Conservation (phyloP, 805 yeast species). For the Pichia cabralensis region DNA sequence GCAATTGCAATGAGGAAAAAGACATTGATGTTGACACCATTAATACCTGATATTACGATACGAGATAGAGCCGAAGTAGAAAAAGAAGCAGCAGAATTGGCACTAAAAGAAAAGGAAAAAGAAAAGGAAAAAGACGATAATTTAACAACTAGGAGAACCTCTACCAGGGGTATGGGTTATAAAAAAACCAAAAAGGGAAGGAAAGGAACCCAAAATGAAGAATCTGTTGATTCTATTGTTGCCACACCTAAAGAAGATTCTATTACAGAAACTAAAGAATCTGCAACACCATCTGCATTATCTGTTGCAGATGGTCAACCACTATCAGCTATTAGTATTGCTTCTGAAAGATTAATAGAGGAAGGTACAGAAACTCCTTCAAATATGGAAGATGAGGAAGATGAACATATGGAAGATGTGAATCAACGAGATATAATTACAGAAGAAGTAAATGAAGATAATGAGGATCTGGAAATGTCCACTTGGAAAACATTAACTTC, state of each 20-base stretch:
- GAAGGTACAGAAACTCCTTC: no score
- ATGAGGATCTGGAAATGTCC: constrained; percentile 58
- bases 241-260: not conserved
- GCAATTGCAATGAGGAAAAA: constrained; percentile 95
- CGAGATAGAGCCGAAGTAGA: constrained; percentile 67
- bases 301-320: no score
- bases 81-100: constrained; percentile 40
- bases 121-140: constrained; percentile 28
- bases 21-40: constrained; percentile 61
- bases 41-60: constrained; percentile 82
- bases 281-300: not conserved
- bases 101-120: constrained; percentile 24
- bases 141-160: constrained; percentile 17
- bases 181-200: constrained; percentile 30
- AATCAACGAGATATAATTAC: constrained; percentile 2
- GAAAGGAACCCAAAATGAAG: constrained; percentile 19
- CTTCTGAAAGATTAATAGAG: no score
- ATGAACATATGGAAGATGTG: constrained; percentile 4
- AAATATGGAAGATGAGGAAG: constrained; percentile 1
- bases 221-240: not conserved
- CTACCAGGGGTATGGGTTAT: constrained; percentile 26
- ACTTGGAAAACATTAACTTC: constrained; percentile 83
- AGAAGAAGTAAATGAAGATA: constrained; percentile 16
- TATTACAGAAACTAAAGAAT: not conserved
- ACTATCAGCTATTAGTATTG: no score